These are phyloP conservation scores for Metrosideros polymorpha DNA, from an alignment of 441 rosid genomes.

Conservation along the genomic window DNA sequence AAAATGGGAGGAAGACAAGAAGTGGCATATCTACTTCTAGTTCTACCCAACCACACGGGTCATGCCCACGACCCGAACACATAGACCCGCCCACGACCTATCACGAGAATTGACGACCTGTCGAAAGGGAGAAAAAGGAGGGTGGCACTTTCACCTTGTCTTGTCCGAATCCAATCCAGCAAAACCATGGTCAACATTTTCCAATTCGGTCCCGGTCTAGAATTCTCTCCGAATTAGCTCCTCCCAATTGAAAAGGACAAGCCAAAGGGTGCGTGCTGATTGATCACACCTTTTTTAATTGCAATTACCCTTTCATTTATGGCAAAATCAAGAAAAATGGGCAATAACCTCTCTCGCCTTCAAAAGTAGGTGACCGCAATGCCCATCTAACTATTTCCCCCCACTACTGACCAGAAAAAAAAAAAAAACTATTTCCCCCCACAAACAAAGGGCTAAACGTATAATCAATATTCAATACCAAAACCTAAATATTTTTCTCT, in stretches of 20 bases:
- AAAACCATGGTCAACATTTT: background rate
- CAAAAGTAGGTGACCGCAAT: background rate
- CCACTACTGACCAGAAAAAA: no score
- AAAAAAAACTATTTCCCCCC: no score
- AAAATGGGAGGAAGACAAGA: no score
- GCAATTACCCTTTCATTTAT: background rate
- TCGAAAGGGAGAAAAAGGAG: fast-evolving
- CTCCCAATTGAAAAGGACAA: background rate
- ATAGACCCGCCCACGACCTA: background rate
- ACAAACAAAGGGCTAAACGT: background rate
- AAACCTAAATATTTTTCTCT: background rate
- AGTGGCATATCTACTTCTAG: no score
- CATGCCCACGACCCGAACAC: no score
- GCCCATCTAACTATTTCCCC: background rate
- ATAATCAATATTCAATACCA: background rate
- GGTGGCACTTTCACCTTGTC: background rate
- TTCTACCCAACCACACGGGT: no score
- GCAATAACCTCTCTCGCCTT: background rate
- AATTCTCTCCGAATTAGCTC: background rate
- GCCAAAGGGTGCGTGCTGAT: background rate
- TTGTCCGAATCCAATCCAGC: background rate
- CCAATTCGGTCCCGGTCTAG: background rate
- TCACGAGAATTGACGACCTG: background rate
- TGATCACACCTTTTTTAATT: background rate
- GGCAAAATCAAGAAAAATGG: background rate